Base-by-base conservation (phyloP, 2,329 filamentous ascomycete species). In the Tympanopsis confertula region DNA sequence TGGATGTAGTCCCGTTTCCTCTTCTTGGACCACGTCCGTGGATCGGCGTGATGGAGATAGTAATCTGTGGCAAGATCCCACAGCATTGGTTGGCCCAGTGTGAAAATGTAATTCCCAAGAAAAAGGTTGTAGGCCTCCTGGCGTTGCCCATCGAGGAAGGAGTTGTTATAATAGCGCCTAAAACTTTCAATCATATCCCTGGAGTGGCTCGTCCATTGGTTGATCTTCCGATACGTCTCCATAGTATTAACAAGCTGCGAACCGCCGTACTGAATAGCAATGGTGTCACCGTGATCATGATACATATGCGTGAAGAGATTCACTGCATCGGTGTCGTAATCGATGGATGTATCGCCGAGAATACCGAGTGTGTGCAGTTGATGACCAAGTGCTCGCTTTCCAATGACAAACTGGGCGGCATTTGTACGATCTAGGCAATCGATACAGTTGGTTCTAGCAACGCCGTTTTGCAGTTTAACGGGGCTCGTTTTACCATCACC, bases 121-220 rank as follows among this genome's bases (percentile, higher is more conserved):
- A 98, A 98, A 7, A 98, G 67, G 48, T 98, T 98, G 58, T 96
- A 96, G 1, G 91, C 91, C 59, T 98, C 91, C 59, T 98, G 91
- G 20, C 91, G 78, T 54, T 98, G 91, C n/a, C 83, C 88, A 56
- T 98, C 91, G 5, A 98, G 72, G 55, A 98, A 98, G 0, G 89
- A 94, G 53, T 98, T 98, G 62, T 96, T 94, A 58, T 98, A 98
- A 57, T 96, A 98, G 19, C 91, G 77, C 57, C 96, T 96, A 66
- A 98, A 95, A 56, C 86, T 94, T 61, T 98, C 91, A 17, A 98
- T 88, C 89, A 98, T 96, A 57, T 98, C 91, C 47, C 91, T 75
- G 2, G 89, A 95, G 56, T 94, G 87, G 49, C 86, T 94, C 18
- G 87, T 94, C 91, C 91, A 98, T 56, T 96, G 89, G 48, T 96